Evolutionary conservation across 2,329 filamentous ascomycete species (phyloP), one percentile per base, ranked within the genome.

Genomic region (Immersiporthe knoxdaviesiana): DNA sequence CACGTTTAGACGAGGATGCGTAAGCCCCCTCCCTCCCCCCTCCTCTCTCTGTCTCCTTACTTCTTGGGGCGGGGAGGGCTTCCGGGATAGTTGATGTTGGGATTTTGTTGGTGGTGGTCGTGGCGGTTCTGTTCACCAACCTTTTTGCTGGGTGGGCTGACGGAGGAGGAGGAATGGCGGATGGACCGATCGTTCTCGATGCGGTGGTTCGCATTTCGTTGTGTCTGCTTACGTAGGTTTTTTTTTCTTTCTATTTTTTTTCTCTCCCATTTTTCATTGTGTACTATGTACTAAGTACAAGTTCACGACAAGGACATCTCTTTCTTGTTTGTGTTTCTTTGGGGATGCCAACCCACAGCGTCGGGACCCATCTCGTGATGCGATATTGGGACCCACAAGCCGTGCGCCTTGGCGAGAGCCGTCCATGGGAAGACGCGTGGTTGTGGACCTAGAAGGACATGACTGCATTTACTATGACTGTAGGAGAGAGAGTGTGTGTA

Each of bases 361-460:
- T 37, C 32, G 56, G 32, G 56, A 59, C 56, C 32, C 56, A 59
- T 59, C 32, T 59, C 56, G 56, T 59, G 56, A 35, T 59, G 56
- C 56, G 32, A 37, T 59, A 59, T 59, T 58, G 32, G 56, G 56
- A 59, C 56, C 56, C 56, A 59, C 56, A n/a, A 37, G 32, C 56
- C 56, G 56, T 37, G 30, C 16, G 18, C 56, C 16, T 35, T 35
- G 32, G 32, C 56, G 30, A 21, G 21, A n/a, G 32, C 56, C 24
- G 24, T 3, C 56, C 8, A 18, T 12, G 32, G 8, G 21, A n/a
- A 6, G 32, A 30, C n/a, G 32, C 37, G 27, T 18, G 27, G 24
- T 44, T 35, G 32, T 59, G 14, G 41, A 44, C 41, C 41, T 18
- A 11, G 41, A 18, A 21, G 41, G 16, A 44, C 41, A 44, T 44